Percentiles rank a stretch among this genome's conserved stretches.
Conservation (phyloP, 148 eudicot species). For the Fagopyrum esculentum region DNA sequence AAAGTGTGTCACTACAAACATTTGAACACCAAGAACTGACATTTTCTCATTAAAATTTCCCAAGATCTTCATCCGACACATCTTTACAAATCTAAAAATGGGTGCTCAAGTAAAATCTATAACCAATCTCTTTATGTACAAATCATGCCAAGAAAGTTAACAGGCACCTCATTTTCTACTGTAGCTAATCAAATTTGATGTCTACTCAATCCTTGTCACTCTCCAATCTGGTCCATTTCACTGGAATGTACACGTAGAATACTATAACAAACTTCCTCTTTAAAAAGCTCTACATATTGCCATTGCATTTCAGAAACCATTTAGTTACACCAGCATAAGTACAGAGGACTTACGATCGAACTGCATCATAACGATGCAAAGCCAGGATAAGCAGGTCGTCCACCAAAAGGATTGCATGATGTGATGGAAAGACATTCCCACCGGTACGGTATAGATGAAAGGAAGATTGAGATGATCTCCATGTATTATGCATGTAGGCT, state of each 20-base stretch:
- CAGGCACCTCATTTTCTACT: too few relatives aligned
- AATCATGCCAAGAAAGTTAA: too few relatives aligned
- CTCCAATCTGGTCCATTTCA: too few relatives aligned
- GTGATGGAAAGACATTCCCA: constrained; percentile 57
- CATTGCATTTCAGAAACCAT: neutral
- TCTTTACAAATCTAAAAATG: too few relatives aligned
- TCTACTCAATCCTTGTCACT: too few relatives aligned
- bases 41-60: too few relatives aligned
- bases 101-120: neutral
- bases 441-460: constrained; percentile 79
- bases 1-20: neutral
- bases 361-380: constrained; percentile 90
- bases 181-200: too few relatives aligned
- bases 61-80: too few relatives aligned
- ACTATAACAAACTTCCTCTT: neutral
- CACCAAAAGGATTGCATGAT: constrained; percentile 50
- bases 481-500: constrained; percentile 85
- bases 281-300: neutral
- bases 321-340: neutral
- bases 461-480: constrained; percentile 94
- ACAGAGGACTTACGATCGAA: constrained; percentile 69
- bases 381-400: constrained; percentile 77
- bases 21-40: too few relatives aligned
- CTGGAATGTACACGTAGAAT: too few relatives aligned
- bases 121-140: too few relatives aligned